Evolutionary conservation across 2,329 filamentous ascomycete genomes (phyloP), one percentile per base, ranked within the genome.

Genomic region (Ascochyta lentis): DNA sequence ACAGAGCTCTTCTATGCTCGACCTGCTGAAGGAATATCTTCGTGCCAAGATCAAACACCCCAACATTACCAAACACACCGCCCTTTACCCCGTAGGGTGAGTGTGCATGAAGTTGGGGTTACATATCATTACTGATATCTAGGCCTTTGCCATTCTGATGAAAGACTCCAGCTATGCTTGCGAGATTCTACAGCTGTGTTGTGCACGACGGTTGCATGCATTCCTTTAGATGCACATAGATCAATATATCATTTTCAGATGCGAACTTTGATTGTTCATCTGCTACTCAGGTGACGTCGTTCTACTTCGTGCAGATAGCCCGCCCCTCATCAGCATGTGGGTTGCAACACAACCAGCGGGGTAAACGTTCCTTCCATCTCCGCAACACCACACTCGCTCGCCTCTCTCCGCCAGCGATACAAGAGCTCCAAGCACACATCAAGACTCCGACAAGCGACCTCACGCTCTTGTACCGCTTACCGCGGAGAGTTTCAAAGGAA

Each of bases 61-160:
- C 74, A 76, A 79, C 77, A 87, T 87, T 87, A 88, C 85, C 85
- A 88, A 88, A 85, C 85, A 86, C 81, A 77, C 76, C 76, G 78
- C 77, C 77, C 80, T 74, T 71, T 77, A 76, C 58, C 55, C 78
- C 68, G 75, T 83, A 78, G 77, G 82, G 80, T 76, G 78, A 78
- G 75, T 79, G 83, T 87, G 85, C 83, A 87, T 88, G 85, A 82
- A 86, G 83, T 82, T 78, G 77, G 78, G 83, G 81, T 78, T 76
- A 86, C 82, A 86, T 80, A 64, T 51, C 59, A 44, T n/a, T 58
- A 54, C 54, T 62, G 37, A 56, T 40, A 24, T 29, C 38, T 43
- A 49, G 50, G 27, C 37, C 43, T 19, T 51, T 59, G 54, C 34
- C 16, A 34, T 23, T n/a, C 19, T 12, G 3, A 23, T 23, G 10